Conservation (phyloP, 768 basidiomycete species). For the Nidularia sp. region DNA sequence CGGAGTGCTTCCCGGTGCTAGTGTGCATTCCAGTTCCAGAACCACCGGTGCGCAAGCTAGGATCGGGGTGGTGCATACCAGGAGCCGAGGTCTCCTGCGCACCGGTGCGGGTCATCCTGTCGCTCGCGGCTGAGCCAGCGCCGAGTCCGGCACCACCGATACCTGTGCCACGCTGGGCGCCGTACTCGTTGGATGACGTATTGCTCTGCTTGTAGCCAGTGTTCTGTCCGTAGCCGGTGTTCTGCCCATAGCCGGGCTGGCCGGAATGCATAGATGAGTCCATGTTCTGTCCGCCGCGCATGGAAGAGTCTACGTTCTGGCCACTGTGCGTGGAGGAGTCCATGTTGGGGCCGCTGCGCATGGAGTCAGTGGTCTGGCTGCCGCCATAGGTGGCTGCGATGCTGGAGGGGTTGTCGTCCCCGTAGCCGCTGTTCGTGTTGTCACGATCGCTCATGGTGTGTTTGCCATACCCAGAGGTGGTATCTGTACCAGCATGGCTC, state of each 20-base stretch:
- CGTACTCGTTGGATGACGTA: no score
- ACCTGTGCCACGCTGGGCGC: no score
- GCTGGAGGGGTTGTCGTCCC: not conserved
- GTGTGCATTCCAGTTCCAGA: not conserved
- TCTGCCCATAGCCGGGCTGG: no score
- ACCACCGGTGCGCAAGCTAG: not conserved
- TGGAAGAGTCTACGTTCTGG: not conserved
- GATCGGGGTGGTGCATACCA: no score
- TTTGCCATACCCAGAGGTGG: not conserved
- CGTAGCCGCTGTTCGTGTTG: not conserved
- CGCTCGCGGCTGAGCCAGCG: no score
- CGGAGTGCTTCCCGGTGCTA: not conserved
- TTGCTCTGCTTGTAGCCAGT: no score
- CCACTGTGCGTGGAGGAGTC: not conserved
- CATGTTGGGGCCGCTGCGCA: not conserved
- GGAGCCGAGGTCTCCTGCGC: no score
- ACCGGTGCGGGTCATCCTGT: no score
- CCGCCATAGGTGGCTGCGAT: not conserved
- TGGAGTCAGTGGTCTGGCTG: not conserved
- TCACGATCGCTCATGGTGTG: not conserved
- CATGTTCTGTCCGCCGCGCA: not conserved
- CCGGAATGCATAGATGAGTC: no score
- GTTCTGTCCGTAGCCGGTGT: no score
- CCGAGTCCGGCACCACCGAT: no score
- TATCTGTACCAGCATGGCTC: no score